Evolutionary conservation across 2,329 filamentous ascomycete genomes (phyloP).

Genomic region (Pyricularia pennisetigena): DNA sequence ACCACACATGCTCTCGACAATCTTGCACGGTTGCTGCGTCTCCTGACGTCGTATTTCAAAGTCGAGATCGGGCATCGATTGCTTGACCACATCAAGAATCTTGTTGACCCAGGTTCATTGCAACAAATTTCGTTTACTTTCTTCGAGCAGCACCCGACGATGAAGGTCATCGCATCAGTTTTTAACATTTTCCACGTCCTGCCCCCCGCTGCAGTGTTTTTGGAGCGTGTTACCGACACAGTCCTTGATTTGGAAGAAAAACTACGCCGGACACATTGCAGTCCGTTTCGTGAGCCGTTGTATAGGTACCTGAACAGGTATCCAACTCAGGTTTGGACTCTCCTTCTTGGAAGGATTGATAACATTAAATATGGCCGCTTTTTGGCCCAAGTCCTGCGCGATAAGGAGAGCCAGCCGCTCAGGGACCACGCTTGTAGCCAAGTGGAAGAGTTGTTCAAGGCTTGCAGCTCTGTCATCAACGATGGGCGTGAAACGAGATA

Average conservation of each 20-base stretch:
- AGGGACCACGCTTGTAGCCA: conserved; percentile 67
- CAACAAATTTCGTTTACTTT: conserved; percentile 92
- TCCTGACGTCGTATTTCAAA: conserved; percentile 98
- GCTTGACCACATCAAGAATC: conserved; percentile 87
- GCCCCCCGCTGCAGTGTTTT: conserved; percentile 81
- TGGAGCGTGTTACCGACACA: conserved; percentile 79
- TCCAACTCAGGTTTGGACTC: conserved; percentile 74
- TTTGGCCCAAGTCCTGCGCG: conserved; percentile 74
- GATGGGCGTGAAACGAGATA: conserved; percentile 61
- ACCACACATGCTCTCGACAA: conserved; percentile 87
- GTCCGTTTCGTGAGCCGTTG: conserved; percentile 82
- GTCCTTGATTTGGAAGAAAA: conserved; percentile 83
- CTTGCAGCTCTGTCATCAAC: conserved; percentile 51
- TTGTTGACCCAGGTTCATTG: conserved; percentile 69
- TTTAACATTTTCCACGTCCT: conserved; percentile 97
- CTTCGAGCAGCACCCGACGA: conserved; percentile 83
- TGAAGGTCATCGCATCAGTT: conserved; percentile 91
- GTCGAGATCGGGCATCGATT: conserved; percentile 90
- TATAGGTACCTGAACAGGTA: conserved; percentile 93
- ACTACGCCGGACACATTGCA: conserved; percentile 77
- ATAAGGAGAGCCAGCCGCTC: conserved; percentile 64
- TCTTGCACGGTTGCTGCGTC: conserved; percentile 74
- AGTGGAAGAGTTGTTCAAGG: conserved; percentile 59
- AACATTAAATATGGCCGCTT: conserved; percentile 85
- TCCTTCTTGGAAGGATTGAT: conserved; percentile 69